phyloP scores from a whole-genome alignment of 1,284 basidiomycete genomes.

The Farysia itapuensis region DNA sequence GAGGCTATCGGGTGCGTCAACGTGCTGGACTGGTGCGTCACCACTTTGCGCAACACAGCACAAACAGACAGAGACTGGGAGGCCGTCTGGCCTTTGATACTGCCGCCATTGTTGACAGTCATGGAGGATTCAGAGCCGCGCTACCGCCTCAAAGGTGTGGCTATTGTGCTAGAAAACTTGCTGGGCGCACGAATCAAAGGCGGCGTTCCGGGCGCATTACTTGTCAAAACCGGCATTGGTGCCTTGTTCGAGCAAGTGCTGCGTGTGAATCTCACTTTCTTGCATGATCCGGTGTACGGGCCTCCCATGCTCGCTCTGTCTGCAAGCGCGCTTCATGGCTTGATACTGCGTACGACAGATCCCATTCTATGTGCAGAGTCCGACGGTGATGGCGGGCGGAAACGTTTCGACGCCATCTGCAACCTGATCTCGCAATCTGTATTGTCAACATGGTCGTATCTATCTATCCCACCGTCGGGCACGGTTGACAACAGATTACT shows the following conservation, averaged over 20 bases:
- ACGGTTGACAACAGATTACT: conserved; percentile 3
- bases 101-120: conserved; percentile 27
- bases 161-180: background rate
- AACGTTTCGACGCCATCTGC: conserved; percentile 12
- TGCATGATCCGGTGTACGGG: conserved; percentile 15
- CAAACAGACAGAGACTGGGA: conserved; percentile 18
- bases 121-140: conserved; percentile 23
- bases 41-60: too few species aligned
- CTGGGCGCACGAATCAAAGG: background rate
- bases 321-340: conserved; percentile 9
- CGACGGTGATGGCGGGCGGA: conserved; percentile 21
- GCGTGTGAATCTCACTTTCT: conserved; percentile 28
- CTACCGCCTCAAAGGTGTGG: conserved; percentile 6
- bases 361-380: conserved; percentile 1
- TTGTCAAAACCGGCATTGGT: conserved; percentile 26
- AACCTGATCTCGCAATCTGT: conserved; percentile 11
- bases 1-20: conserved; percentile 25
- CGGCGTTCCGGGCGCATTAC: conserved; percentile 1
- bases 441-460: conserved; percentile 27
- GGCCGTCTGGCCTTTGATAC: conserved; percentile 13
- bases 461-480: conserved; percentile 16
- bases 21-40: conserved; percentile 15
- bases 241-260: conserved; percentile 18
- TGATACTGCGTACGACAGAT: conserved; percentile 19
- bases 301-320: conserved; percentile 6